Evolutionary conservation across 129 eudicot species (phyloP).

Genomic region (Flaveria trinervia): DNA sequence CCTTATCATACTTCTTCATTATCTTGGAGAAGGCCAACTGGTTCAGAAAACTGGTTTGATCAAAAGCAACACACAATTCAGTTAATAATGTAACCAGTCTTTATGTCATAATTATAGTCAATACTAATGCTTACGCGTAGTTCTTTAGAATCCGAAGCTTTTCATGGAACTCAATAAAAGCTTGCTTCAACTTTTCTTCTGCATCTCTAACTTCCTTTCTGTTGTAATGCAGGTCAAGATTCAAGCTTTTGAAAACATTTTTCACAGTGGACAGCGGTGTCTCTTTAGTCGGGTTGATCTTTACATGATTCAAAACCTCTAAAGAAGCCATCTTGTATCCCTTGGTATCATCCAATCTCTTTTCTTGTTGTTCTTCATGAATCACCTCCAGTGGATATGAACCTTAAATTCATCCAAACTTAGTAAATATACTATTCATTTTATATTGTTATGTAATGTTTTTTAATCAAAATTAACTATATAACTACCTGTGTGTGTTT

Average conservation of each 20-base stretch:
- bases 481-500: conserved; percentile 32
- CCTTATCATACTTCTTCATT: conserved; percentile 74
- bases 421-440: neutral
- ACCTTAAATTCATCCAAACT: conserved; percentile 26
- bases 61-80: conserved; percentile 20
- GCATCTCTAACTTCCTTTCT: conserved; percentile 48
- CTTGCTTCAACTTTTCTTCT: conserved; percentile 48
- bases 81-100: neutral
- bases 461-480: neutral
- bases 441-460: neutral
- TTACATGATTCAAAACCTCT: conserved; percentile 54
- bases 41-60: conserved; percentile 53
- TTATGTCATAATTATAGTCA: neutral
- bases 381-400: conserved; percentile 47
- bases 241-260: conserved; percentile 38
- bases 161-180: conserved; percentile 53
- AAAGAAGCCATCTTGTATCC: conserved; percentile 40
- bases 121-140: conserved; percentile 46
- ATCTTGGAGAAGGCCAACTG: conserved; percentile 57
- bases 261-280: conserved; percentile 57
- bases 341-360: conserved; percentile 1
- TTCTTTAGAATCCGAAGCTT: conserved; percentile 64
- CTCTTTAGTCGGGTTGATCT: conserved; percentile 43
- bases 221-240: conserved; percentile 41
- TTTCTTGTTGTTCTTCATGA: conserved; percentile 26